These are phyloP conservation scores for Paxillus involutus DNA, from an alignment of 768 basidiomycete genomes.

Conservation along the genomic window DNA sequence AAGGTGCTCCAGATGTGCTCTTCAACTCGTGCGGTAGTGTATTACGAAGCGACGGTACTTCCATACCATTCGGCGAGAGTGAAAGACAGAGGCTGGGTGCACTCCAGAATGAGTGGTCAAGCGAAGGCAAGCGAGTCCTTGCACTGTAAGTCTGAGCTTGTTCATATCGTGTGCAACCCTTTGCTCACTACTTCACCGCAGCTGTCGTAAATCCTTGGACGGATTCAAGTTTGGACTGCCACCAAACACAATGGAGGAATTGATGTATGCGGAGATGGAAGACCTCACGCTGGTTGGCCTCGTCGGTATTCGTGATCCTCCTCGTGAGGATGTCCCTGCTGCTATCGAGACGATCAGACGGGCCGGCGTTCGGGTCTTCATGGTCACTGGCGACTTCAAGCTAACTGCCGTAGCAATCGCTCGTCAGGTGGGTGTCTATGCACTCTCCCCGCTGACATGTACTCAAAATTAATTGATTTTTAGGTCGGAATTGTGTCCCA, in stretches of 20 bases:
- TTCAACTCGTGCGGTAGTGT: slow-evolving; percentile 38
- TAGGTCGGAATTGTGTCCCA: slow-evolving; percentile 46
- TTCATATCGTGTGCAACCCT: neutral
- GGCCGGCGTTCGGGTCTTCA: slow-evolving; percentile 55
- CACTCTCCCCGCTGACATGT: neutral
- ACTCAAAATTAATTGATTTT: neutral
- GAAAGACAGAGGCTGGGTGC: slow-evolving; percentile 21
- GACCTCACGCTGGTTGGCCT: slow-evolving; percentile 50
- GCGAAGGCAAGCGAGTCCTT: slow-evolving; percentile 53
- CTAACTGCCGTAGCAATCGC: slow-evolving; percentile 55
- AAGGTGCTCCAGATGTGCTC: slow-evolving; percentile 60
- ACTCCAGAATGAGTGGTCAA: slow-evolving; percentile 44
- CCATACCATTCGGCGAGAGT: slow-evolving; percentile 28
- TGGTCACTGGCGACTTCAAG: slow-evolving; percentile 59
- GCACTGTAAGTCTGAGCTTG: slow-evolving; percentile 32
- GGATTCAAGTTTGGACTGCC: slow-evolving; percentile 19
- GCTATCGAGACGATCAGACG: slow-evolving; percentile 47
- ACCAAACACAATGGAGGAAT: slow-evolving; percentile 34
- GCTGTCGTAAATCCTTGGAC: slow-evolving; percentile 30
- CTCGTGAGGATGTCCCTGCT: slow-evolving; percentile 47
- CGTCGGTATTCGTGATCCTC: slow-evolving; percentile 57
- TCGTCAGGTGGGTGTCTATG: slow-evolving; percentile 35
- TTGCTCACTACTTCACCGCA: neutral
- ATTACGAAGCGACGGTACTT: slow-evolving; percentile 30
- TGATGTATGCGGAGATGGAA: slow-evolving; percentile 36